Evolutionary conservation across 352 stramenopile species (phyloP).

Genomic region (Globisporangium iwayamae): DNA sequence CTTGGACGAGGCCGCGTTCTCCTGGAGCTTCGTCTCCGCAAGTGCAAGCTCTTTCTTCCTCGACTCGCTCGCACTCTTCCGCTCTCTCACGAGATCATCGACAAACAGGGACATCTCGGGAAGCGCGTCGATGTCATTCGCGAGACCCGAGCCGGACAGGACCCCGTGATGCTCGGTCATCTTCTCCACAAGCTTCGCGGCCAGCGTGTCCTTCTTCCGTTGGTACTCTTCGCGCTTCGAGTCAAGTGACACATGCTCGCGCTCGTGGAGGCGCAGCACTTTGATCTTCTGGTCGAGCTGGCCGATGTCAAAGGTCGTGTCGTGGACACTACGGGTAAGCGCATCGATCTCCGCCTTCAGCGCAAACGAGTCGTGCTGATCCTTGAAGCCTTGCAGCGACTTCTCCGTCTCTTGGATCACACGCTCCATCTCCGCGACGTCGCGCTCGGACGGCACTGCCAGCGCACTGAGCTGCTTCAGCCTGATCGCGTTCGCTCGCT

Average conservation of each 20-base stretch:
- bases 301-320: conserved; percentile 38
- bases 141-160: conserved; percentile 23
- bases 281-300: conserved; percentile 51
- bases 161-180: conserved; percentile 35
- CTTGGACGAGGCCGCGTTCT: conserved; percentile 51
- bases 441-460: conserved; percentile 39
- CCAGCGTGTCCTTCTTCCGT: conserved; percentile 41
- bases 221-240: conserved; percentile 38
- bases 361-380: conserved; percentile 30
- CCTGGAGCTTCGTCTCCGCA: conserved; percentile 43
- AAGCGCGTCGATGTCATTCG: conserved; percentile 31
- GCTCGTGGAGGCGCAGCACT: conserved; percentile 44
- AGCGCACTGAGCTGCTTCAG: conserved; percentile 39
- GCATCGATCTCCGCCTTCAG: conserved; percentile 47
- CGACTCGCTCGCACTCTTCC: conserved; percentile 18
- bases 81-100: conserved; percentile 22
- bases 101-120: conserved; percentile 19
- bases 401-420: conserved; percentile 46
- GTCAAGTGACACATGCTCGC: conserved; percentile 49
- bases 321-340: conserved; percentile 38
- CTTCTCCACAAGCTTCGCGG: conserved; percentile 42
- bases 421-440: conserved; percentile 44
- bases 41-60: conserved; percentile 27
- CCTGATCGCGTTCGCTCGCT: conserved; percentile 29
- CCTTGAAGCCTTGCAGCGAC: conserved; percentile 36